phyloP scores from a whole-genome alignment of 1,139 yeast genomes.

The Scheffersomyces illinoinensis region DNA sequence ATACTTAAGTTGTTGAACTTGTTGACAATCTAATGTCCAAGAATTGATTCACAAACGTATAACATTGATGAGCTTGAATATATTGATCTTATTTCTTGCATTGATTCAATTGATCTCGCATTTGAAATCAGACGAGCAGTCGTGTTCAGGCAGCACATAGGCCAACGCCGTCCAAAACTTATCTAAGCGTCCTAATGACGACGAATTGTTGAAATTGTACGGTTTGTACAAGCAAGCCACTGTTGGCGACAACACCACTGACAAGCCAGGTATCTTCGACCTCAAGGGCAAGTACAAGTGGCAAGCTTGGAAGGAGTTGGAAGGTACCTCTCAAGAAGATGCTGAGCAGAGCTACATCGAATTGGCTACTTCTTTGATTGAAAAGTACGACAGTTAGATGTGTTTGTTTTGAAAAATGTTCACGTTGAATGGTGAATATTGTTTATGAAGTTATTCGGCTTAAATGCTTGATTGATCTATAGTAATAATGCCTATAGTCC shows the following conservation, averaged over 20 bases:
- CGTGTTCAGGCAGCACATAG: slow-evolving; percentile 27
- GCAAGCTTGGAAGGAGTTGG: slow-evolving; percentile 91
- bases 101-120: neutral
- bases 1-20: neutral
- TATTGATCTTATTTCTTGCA: too few species aligned
- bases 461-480: neutral
- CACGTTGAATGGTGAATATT: neutral
- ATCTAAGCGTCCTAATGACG: slow-evolving; percentile 78
- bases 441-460: neutral
- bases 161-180: slow-evolving; percentile 80
- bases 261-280: slow-evolving; percentile 85
- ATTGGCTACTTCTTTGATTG: slow-evolving; percentile 67
- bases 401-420: neutral
- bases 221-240: slow-evolving; percentile 97
- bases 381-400: slow-evolving; percentile 29
- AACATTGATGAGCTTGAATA: neutral
- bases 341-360: slow-evolving; percentile 87
- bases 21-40: neutral
- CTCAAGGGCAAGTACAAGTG: slow-evolving; percentile 96
- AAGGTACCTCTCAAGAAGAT: slow-evolving; percentile 84
- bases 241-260: slow-evolving; percentile 86
- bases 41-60: neutral
- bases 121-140: neutral
- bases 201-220: slow-evolving; percentile 80
- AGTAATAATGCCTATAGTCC: neutral